Conservation (phyloP, 1,284 basidiomycete species). For the Trametes pubescens region DNA sequence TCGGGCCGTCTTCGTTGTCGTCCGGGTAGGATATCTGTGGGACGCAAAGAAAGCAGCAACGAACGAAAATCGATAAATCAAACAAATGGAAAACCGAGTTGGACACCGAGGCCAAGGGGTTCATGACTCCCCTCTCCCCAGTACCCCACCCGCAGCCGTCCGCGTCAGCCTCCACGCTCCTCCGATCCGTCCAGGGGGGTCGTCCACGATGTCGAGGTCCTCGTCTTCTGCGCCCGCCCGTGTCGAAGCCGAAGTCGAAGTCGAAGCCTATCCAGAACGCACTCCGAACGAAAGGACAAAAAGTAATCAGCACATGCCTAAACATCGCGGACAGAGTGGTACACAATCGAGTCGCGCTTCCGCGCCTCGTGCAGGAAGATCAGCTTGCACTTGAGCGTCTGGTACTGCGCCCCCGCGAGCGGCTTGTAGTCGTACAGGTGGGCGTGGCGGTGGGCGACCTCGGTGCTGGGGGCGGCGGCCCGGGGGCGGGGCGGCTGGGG, state of each 20-base stretch:
- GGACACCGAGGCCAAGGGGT: not conserved
- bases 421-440: constrained; percentile 5
- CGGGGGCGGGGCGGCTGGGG: not conserved
- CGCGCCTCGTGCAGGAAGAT: not conserved
- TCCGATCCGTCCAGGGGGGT: not conserved
- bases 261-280: not conserved
- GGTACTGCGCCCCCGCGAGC: not conserved
- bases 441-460: constrained; percentile 1
- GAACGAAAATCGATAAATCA: not conserved
- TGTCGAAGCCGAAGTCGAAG: not conserved
- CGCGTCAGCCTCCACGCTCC: not conserved
- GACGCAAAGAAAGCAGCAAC: not conserved
- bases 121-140: constrained; percentile 3
- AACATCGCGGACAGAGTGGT: not conserved
- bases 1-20: not conserved
- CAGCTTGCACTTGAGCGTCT: constrained; percentile 1
- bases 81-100: not conserved
- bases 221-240: not conserved
- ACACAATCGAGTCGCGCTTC: constrained; percentile 1
- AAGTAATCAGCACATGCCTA: not conserved
- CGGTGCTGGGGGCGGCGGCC: not conserved
- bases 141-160: not conserved
- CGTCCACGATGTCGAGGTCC: not conserved
- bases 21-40: not conserved
- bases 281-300: not conserved